Base-by-base conservation (phyloP, 768 basidiomycete species). In the Boletus subparvulus region DNA sequence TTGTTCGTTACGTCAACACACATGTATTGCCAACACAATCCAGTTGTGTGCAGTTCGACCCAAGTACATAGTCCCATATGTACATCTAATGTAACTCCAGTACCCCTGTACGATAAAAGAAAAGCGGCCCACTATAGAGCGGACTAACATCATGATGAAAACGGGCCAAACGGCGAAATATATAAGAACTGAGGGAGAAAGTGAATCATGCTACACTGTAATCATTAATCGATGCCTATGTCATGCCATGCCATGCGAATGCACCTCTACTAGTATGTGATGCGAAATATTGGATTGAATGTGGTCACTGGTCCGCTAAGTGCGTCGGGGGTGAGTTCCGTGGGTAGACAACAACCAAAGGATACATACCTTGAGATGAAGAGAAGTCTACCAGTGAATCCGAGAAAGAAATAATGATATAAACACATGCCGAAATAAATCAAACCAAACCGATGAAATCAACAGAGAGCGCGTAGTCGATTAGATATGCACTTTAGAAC, bases 231-330 rank as follows among this genome's bases (percentile, higher is more conserved):
- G 7, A 56, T 61, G 47, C 39, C 37, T 32, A 59, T 65, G 47
- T 47, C n/a, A 61, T 65, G 59, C 54, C 11, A 44, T 65, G 50
- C 14, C 17, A 30, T 67, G 56, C 35, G 21, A 54, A 35, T 64
- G 49, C 55, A 61, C 28, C 17, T 64, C 58, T 67, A 65, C 13
- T 36, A 28, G 30, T 36, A n/a, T 56, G 17, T 24, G 26, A 51
- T 67, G 59, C 35, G 42, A 50, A 55, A 32, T 44, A 4, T 43
- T 32, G 37, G 21, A 44, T 46, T 41, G 19, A 48, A 44, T 37
- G 35, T 19, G 21, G 19, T 21, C 40, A 57, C 43, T 55, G 35
- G 35, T 30, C 35, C 24, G n/a, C 16, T 11, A 7, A 43, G n/a
- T 45, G 41, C 35, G 41, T 42, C 17, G 11, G 39, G 5, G 4